phyloP scores from a whole-genome alignment of 345 rosid genomes.

The Eucalyptus paniculata region DNA sequence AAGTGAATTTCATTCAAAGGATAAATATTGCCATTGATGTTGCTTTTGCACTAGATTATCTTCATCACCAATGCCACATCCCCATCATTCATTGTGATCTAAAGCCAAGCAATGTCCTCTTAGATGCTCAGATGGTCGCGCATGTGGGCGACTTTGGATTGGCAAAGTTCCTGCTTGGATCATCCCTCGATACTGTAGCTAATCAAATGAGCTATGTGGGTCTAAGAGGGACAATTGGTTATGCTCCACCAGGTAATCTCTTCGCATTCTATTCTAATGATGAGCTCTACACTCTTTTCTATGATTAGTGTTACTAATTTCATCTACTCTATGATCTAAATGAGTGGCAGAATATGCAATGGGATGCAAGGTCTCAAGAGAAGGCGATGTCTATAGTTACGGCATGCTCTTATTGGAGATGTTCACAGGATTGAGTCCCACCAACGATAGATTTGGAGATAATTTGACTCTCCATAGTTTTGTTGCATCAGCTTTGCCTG shows the following conservation, averaged over 20 bases:
- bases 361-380: neutral
- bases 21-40: neutral
- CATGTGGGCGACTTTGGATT: neutral
- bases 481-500: neutral
- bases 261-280: neutral
- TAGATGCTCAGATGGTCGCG: neutral
- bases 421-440: neutral
- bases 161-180: neutral
- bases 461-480: neutral
- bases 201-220: neutral
- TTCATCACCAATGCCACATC: neutral
- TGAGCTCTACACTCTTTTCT: neutral
- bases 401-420: neutral
- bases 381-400: neutral
- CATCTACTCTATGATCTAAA: neutral
- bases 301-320: neutral
- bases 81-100: neutral
- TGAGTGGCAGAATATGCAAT: conserved; percentile 1
- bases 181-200: neutral
- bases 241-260: neutral
- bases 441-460: neutral
- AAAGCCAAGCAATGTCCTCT: neutral
- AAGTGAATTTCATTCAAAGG: neutral
- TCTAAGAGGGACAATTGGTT: neutral
- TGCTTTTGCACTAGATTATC: neutral